Evolutionary conservation across 768 basidiomycete genomes (phyloP).

Genomic region (Suillus weaverae): DNA sequence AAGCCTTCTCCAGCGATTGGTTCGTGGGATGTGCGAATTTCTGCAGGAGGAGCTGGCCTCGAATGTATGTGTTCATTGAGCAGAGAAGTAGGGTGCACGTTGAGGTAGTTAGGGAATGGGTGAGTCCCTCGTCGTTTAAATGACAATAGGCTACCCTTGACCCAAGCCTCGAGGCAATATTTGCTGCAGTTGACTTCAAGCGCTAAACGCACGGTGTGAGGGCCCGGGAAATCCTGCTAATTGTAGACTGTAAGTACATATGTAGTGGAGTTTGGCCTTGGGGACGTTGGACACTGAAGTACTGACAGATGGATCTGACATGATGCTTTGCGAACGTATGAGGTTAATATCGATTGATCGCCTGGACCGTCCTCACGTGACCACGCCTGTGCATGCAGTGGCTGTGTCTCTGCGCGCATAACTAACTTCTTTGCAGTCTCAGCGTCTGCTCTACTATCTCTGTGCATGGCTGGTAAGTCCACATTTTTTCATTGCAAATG

Average conservation of each 20-base stretch:
- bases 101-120: neutral
- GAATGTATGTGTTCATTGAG: neutral
- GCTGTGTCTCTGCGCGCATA: neutral
- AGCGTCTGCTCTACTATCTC: neutral
- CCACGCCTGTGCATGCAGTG: neutral
- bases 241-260: neutral
- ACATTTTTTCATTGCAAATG: too few relatives aligned
- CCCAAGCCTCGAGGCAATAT: neutral
- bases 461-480: constrained; percentile 1
- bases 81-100: neutral
- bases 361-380: neutral
- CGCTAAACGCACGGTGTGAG: neutral
- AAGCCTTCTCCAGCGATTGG: neutral
- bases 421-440: neutral
- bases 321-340: neutral
- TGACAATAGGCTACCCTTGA: neutral
- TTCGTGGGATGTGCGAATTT: neutral
- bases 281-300: too few relatives aligned
- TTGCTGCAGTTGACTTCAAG: neutral
- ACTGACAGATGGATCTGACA: neutral
- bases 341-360: too few relatives aligned
- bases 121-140: neutral
- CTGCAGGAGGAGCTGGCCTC: neutral
- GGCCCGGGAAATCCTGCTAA: neutral
- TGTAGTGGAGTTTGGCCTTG: neutral